phyloP scores from a whole-genome alignment of 805 yeast species.

The Candida dajiaensis region DNA sequence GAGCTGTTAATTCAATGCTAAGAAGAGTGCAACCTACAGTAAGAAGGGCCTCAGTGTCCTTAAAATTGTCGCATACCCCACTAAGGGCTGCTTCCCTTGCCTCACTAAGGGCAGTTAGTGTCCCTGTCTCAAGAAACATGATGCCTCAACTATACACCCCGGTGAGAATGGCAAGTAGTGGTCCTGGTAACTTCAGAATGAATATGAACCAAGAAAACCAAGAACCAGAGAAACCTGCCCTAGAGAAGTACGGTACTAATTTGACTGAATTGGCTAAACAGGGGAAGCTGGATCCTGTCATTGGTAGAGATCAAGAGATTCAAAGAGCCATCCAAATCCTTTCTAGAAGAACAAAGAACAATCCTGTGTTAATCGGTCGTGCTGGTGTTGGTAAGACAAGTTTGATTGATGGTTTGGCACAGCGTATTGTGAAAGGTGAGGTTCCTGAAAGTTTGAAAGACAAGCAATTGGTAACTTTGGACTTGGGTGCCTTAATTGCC shows the following conservation, averaged over 20 bases:
- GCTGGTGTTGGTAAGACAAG: constrained; percentile 99
- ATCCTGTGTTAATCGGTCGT: constrained; percentile 90
- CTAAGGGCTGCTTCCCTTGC: constrained; percentile 1
- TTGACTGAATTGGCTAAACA: constrained; percentile 80
- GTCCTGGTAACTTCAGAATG: constrained; percentile 21
- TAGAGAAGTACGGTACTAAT: constrained; percentile 81
- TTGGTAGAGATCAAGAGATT: constrained; percentile 95
- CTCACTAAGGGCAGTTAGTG: not conserved
- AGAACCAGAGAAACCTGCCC: constrained; percentile 59
- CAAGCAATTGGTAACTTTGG: constrained; percentile 77
- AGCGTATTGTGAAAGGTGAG: constrained; percentile 82
- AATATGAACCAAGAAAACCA: constrained; percentile 40
- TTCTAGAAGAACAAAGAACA: constrained; percentile 89
- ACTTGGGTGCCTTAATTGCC: constrained; percentile 82
- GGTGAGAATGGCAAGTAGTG: constrained; percentile 12
- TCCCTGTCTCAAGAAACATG: constrained; percentile 1
- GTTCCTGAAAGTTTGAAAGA: constrained; percentile 93
- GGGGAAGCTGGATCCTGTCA: constrained; percentile 93
- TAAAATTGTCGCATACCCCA: not conserved
- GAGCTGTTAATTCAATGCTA: not conserved
- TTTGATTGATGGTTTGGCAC: constrained; percentile 94
- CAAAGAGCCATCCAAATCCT: constrained; percentile 87
- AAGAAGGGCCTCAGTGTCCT: not conserved
- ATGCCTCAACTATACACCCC: not conserved
- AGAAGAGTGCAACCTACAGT: constrained; percentile 2